phyloP scores from a whole-genome alignment of 495 filamentous ascomycete genomes.

The Xylaria venustula region DNA sequence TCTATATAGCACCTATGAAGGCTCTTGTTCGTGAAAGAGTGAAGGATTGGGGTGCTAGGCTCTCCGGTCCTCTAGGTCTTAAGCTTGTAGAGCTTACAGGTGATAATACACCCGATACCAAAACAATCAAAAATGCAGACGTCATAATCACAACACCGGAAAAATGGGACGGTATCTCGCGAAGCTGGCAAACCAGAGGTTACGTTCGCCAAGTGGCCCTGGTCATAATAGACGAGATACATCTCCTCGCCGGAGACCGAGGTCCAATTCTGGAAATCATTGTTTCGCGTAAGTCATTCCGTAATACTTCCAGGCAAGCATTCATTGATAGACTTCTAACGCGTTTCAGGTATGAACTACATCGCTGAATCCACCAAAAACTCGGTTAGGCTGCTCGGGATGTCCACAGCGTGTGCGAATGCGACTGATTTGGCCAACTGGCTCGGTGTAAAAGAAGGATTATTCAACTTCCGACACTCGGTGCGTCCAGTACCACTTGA shows the following conservation, averaged over 20 bases:
- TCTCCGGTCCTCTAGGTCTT: slow-evolving; percentile 81
- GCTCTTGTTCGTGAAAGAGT: slow-evolving; percentile 95
- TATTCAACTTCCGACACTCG: slow-evolving; percentile 99
- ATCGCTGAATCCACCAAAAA: slow-evolving; percentile 91
- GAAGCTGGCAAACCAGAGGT: slow-evolving; percentile 94
- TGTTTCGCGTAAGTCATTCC: slow-evolving; percentile 63
- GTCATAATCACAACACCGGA: slow-evolving; percentile 98
- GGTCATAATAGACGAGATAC: slow-evolving; percentile 99
- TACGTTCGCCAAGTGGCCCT: slow-evolving; percentile 94
- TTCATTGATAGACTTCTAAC: not conserved
- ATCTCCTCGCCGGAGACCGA: slow-evolving; percentile 90
- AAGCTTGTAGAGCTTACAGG: slow-evolving; percentile 96
- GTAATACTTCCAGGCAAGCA: no score
- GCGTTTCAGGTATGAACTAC: slow-evolving; percentile 74
- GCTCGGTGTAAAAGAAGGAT: slow-evolving; percentile 93
- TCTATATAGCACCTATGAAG: slow-evolving; percentile 99
- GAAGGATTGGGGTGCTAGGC: slow-evolving; percentile 84
- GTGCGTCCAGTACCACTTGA: slow-evolving; percentile 94
- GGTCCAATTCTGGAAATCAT: slow-evolving; percentile 99
- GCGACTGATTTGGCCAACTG: slow-evolving; percentile 92
- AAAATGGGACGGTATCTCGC: slow-evolving; percentile 99
- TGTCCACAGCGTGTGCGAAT: slow-evolving; percentile 98
- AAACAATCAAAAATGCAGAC: slow-evolving; percentile 91
- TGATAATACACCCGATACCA: slow-evolving; percentile 96
- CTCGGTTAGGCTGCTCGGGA: slow-evolving; percentile 85